phyloP scores from a whole-genome alignment of 441 rosid species.

The Isatis lusitanica region DNA sequence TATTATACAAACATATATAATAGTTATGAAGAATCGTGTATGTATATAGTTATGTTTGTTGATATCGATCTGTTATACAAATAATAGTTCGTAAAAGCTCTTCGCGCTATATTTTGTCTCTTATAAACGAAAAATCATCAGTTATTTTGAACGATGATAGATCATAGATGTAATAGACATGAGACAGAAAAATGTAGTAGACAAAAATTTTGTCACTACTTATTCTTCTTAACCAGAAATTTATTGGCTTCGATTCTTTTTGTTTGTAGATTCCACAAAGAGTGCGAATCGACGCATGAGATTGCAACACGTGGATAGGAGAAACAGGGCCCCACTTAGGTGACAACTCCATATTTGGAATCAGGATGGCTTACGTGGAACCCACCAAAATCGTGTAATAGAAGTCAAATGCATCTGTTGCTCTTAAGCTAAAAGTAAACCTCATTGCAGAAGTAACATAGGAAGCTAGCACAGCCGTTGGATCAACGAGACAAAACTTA shows the following conservation, averaged over 20 bases:
- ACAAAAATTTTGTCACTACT: no score
- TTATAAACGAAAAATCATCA: no score
- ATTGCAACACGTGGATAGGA: background rate
- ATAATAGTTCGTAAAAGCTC: no score
- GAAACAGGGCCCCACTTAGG: slow-evolving; percentile 20
- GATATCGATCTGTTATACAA: no score
- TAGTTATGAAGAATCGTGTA: no score
- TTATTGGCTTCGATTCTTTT: background rate
- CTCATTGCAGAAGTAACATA: slow-evolving; percentile 32
- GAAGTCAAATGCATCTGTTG: slow-evolving; percentile 31
- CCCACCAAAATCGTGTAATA: slow-evolving; percentile 26
- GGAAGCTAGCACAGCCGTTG: background rate
- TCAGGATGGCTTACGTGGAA: slow-evolving; percentile 31
- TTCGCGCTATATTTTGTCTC: no score
- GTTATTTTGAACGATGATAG: no score
- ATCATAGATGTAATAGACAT: no score
- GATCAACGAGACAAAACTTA: slow-evolving; percentile 16
- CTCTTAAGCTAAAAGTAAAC: slow-evolving; percentile 27
- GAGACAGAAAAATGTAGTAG: no score
- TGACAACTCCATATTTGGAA: slow-evolving; percentile 25
- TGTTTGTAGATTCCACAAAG: background rate
- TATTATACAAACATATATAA: no score
- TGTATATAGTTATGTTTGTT: no score
- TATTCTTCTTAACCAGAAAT: no score
- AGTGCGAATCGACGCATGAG: background rate